phyloP scores from a whole-genome alignment of 2,329 filamentous ascomycete species.

The Venturia effusa region DNA sequence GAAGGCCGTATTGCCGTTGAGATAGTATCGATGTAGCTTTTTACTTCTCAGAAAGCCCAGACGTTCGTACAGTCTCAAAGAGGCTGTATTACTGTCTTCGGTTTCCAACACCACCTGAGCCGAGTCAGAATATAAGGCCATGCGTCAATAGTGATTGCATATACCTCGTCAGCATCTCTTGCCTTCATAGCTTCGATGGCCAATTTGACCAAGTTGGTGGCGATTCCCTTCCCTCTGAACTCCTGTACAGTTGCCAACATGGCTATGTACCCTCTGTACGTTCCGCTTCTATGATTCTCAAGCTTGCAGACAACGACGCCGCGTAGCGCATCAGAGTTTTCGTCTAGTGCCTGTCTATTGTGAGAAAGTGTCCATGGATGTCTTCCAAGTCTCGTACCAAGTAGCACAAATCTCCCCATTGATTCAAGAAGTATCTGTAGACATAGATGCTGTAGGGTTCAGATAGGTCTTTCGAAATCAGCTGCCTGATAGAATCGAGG shows the following conservation, averaged over 20 bases:
- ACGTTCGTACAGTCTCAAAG: slow-evolving; percentile 85
- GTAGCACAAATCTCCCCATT: slow-evolving; percentile 97
- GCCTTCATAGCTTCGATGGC: slow-evolving; percentile 86
- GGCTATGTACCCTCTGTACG: slow-evolving; percentile 87
- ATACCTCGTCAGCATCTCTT: slow-evolving; percentile 70
- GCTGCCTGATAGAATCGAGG: slow-evolving; percentile 74
- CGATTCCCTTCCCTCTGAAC: slow-evolving; percentile 76
- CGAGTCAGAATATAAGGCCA: neutral
- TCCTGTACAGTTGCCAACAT: slow-evolving; percentile 87
- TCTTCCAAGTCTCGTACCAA: slow-evolving; percentile 47
- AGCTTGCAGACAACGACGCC: slow-evolving; percentile 94
- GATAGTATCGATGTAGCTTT: slow-evolving; percentile 84
- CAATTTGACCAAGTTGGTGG: slow-evolving; percentile 72
- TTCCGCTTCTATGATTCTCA: slow-evolving; percentile 77
- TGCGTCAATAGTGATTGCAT: slow-evolving; percentile 12
- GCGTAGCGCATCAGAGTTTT: slow-evolving; percentile 54
- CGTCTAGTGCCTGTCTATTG: slow-evolving; percentile 37
- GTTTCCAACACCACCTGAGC: slow-evolving; percentile 76
- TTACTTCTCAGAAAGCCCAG: slow-evolving; percentile 89
- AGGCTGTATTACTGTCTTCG: slow-evolving; percentile 81
- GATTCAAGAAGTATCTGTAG: slow-evolving; percentile 93
- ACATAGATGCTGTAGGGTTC: slow-evolving; percentile 99
- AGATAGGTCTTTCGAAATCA: slow-evolving; percentile 93
- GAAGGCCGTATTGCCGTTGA: slow-evolving; percentile 94
- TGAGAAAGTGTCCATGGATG: neutral